Evolutionary conservation across 2,329 filamentous ascomycete species (phyloP).

Genomic region (Clarireedia hainanense): DNA sequence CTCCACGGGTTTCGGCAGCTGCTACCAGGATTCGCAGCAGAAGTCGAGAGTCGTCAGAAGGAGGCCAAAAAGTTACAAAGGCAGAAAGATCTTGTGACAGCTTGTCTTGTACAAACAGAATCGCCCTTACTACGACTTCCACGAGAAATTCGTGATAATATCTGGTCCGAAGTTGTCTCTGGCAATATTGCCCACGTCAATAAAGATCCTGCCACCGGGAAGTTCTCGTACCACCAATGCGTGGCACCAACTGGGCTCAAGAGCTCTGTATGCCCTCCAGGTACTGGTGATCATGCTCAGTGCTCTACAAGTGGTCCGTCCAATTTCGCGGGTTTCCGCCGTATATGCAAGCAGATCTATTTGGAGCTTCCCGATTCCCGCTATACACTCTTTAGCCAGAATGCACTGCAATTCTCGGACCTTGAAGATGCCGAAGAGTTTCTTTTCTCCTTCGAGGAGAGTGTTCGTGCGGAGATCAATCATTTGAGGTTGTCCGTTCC

Average conservation of each 20-base stretch:
- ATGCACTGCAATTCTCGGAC: constrained; percentile 19
- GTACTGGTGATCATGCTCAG: constrained; percentile 12
- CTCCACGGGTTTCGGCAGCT: background rate
- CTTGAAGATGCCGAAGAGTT: constrained; percentile 11
- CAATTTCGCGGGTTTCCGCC: constrained; percentile 4
- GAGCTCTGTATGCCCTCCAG: constrained; percentile 11
- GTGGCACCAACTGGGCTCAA: background rate
- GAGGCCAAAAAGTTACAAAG: background rate
- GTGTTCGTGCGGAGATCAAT: constrained; percentile 13
- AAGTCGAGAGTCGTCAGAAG: background rate
- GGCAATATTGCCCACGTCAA: constrained; percentile 15
- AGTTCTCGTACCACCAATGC: background rate
- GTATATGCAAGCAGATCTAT: constrained; percentile 17
- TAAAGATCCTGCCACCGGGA: background rate
- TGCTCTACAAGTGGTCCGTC: constrained; percentile 6
- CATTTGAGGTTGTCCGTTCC: constrained; percentile 14
- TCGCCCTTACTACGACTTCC: constrained; percentile 9
- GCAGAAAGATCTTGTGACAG: background rate
- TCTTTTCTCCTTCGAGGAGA: constrained; percentile 15
- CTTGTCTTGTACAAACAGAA: constrained; percentile 2
- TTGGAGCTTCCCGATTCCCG: constrained; percentile 11
- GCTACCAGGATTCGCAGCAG: background rate
- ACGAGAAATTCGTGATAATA: constrained; percentile 14
- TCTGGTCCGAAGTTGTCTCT: constrained; percentile 11
- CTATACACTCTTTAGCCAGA: constrained; percentile 10